These are phyloP conservation scores for Aspergillus quadricinctus DNA, from an alignment of 2,329 filamentous ascomycete species.

Conservation along the genomic window DNA sequence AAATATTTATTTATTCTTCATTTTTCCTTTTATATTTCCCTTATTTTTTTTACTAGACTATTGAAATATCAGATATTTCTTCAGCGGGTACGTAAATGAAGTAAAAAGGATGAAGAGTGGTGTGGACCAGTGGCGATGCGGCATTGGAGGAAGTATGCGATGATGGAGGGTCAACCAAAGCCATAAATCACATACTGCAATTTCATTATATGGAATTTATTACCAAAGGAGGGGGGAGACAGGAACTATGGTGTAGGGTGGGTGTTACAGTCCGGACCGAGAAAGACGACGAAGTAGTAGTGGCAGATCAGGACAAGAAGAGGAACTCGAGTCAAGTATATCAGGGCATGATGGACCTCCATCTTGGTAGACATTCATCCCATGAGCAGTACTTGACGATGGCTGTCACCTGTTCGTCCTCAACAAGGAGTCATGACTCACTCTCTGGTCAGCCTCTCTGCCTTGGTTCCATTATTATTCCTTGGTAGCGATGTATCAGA, in stretches of 20 bases:
- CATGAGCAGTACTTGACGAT: constrained; percentile 22
- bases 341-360: constrained; percentile 7
- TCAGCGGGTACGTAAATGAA: constrained; percentile 1
- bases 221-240: background rate
- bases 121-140: constrained; percentile 1
- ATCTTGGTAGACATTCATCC: constrained; percentile 10
- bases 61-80: constrained; percentile 10
- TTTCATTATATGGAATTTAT: background rate
- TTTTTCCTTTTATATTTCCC: background rate
- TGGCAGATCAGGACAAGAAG: background rate
- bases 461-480: background rate
- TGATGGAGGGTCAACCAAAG: constrained; percentile 10
- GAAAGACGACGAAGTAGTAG: constrained; percentile 2
- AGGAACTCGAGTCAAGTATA: background rate
- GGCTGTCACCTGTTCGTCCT: constrained; percentile 21
- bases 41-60: background rate
- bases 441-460: constrained; percentile 10
- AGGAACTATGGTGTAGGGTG: constrained; percentile 9
- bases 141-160: constrained; percentile 4
- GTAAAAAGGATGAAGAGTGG: background rate
- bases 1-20: background rate
- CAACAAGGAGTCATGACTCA: constrained; percentile 22
- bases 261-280: constrained; percentile 21
- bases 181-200: background rate
- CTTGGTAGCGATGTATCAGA: constrained; percentile 16